phyloP scores from a whole-genome alignment of 768 basidiomycete species.

The Podaxis mareebaensis region DNA sequence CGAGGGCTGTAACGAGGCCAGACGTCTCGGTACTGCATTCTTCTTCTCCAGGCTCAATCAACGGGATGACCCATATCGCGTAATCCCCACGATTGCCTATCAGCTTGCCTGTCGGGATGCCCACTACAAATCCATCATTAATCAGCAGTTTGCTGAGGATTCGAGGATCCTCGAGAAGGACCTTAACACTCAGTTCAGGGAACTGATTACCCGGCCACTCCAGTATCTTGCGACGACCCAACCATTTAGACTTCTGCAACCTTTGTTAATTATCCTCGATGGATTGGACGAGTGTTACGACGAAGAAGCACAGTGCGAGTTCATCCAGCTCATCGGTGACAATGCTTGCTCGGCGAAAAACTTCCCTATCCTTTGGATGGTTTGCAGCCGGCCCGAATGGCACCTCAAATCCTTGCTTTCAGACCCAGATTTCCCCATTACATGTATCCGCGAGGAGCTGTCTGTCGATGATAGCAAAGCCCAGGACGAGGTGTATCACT shows the following conservation, averaged over 20 bases:
- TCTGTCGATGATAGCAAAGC: background rate
- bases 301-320: background rate
- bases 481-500: background rate
- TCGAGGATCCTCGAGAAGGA: background rate
- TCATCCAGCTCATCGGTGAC: background rate
- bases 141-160: too few relatives aligned
- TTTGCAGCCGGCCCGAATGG: background rate
- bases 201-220: background rate
- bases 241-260: background rate
- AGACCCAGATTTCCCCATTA: background rate
- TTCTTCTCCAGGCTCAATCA: too few relatives aligned
- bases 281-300: background rate
- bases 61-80: too few relatives aligned
- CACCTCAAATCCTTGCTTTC: background rate
- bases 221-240: background rate
- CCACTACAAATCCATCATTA: background rate
- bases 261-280: background rate
- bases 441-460: background rate
- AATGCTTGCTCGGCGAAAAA: background rate
- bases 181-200: background rate
- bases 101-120: too few relatives aligned
- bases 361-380: background rate
- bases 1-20: background rate
- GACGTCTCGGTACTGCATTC: too few relatives aligned
- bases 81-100: too few relatives aligned